These are phyloP conservation scores for Epichloe sibirici DNA, from an alignment of 2,329 filamentous ascomycete genomes.

Conservation along the genomic window DNA sequence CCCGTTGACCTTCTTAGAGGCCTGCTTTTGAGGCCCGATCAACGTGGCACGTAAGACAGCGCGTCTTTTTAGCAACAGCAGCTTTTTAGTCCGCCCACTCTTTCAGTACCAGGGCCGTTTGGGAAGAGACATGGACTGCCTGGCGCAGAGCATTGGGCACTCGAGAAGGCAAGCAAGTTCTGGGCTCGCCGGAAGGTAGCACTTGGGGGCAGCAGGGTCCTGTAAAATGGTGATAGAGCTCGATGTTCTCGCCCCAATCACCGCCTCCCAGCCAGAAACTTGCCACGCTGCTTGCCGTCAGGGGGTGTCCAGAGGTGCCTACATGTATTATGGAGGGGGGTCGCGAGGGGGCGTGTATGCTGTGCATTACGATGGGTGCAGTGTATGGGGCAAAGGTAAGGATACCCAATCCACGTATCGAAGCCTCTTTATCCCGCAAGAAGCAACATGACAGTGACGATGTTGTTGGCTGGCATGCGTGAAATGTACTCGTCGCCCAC, in stretches of 20 bases:
- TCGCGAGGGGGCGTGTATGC: constrained; percentile 15
- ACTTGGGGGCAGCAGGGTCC: constrained; percentile 9
- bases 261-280: constrained; percentile 14
- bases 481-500: constrained; percentile 16
- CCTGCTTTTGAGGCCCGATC: constrained; percentile 11
- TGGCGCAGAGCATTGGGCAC: neutral
- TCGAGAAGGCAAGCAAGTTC: neutral
- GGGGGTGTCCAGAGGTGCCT: neutral
- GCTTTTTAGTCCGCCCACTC: neutral
- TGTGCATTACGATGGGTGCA: constrained; percentile 14
- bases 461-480: constrained; percentile 16
- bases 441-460: constrained; percentile 17
- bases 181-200: constrained; percentile 12
- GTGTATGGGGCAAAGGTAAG: constrained; percentile 25
- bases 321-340: constrained; percentile 9
- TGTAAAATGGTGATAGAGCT: neutral
- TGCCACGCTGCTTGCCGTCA: constrained; percentile 10
- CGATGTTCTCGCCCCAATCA: constrained; percentile 6
- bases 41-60: constrained; percentile 23
- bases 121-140: neutral
- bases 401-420: constrained; percentile 28
- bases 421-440: constrained; percentile 25
- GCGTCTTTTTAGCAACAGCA: constrained; percentile 3
- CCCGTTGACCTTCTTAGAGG: neutral
- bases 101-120: neutral